These are phyloP conservation scores for Colletotrichum horii DNA, from an alignment of 2,329 filamentous ascomycete species.

Conservation along the genomic window DNA sequence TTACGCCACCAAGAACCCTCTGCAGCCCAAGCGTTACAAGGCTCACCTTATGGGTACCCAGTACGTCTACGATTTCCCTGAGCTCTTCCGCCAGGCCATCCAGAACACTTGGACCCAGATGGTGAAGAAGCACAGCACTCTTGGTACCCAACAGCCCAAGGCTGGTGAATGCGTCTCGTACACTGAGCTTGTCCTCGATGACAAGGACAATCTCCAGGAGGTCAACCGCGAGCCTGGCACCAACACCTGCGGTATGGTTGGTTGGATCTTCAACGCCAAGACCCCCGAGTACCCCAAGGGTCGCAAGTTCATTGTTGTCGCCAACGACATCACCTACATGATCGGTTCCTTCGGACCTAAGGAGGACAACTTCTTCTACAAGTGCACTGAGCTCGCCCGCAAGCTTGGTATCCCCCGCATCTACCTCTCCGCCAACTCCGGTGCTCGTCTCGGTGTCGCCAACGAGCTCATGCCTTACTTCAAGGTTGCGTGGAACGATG, in stretches of 20 bases:
- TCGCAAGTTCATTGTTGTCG: constrained; percentile 91
- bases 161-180: constrained; percentile 92
- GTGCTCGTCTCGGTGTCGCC: constrained; percentile 94
- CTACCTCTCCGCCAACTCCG: constrained; percentile 98
- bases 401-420: constrained; percentile 95
- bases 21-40: constrained; percentile 99
- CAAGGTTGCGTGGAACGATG: constrained; percentile 95
- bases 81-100: constrained; percentile 97
- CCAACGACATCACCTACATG: constrained; percentile 99
- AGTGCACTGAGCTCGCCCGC: constrained; percentile 95
- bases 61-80: constrained; percentile 99
- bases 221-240: constrained; percentile 94
- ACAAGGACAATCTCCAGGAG: constrained; percentile 88
- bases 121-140: constrained; percentile 72
- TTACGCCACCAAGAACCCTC: constrained; percentile 97
- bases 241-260: constrained; percentile 98
- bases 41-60: constrained; percentile 99
- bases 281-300: constrained; percentile 96
- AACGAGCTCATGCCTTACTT: constrained; percentile 97
- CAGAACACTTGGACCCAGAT: constrained; percentile 91
- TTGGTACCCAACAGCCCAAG: constrained; percentile 82
- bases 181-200: constrained; percentile 93
- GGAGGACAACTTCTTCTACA: constrained; percentile 98
- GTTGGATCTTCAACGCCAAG: constrained; percentile 92
- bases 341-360: constrained; percentile 96